phyloP scores from a whole-genome alignment of 1,284 basidiomycete genomes.

The Marasmius fiardii region DNA sequence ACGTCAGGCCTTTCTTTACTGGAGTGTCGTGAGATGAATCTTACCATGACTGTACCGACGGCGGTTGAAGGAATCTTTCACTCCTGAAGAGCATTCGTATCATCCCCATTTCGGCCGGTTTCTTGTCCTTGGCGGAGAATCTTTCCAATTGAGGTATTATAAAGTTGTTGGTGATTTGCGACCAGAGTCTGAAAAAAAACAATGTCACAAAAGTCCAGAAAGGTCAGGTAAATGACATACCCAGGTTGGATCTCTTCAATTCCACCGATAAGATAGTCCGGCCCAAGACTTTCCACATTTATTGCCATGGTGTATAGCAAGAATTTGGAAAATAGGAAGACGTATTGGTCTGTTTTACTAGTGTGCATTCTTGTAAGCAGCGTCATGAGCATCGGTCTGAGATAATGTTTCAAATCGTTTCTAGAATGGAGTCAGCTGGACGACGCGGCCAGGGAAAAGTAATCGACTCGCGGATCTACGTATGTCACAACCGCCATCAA shows the following conservation, averaged over 20 bases:
- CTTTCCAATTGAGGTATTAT: slow-evolving; percentile 82
- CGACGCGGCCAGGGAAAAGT: slow-evolving; percentile 4
- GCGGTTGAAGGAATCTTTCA: slow-evolving; percentile 60
- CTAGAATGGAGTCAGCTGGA: slow-evolving; percentile 33
- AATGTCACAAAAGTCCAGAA: not conserved
- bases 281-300: slow-evolving; percentile 66
- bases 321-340: slow-evolving; percentile 82
- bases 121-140: slow-evolving; percentile 79
- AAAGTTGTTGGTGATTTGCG: slow-evolving; percentile 78
- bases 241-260: slow-evolving; percentile 86
- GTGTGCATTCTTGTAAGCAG: slow-evolving; percentile 85
- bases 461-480: slow-evolving; percentile 65
- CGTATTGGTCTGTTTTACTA: slow-evolving; percentile 89
- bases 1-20: too few species aligned
- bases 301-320: slow-evolving; percentile 75
- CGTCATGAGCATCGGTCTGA: slow-evolving; percentile 78
- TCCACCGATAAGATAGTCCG: slow-evolving; percentile 75
- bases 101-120: slow-evolving; percentile 83
- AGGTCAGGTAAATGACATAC: slow-evolving; percentile 40
- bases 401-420: slow-evolving; percentile 65
- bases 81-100: slow-evolving; percentile 78
- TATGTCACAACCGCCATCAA: slow-evolving; percentile 75
- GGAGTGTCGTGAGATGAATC: slow-evolving; percentile 26
- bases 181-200: slow-evolving; percentile 69
- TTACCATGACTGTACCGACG: slow-evolving; percentile 69